These are phyloP conservation scores for Nepenthes alata DNA, from an alignment of 179 eudicot genomes.

Conservation along the genomic window DNA sequence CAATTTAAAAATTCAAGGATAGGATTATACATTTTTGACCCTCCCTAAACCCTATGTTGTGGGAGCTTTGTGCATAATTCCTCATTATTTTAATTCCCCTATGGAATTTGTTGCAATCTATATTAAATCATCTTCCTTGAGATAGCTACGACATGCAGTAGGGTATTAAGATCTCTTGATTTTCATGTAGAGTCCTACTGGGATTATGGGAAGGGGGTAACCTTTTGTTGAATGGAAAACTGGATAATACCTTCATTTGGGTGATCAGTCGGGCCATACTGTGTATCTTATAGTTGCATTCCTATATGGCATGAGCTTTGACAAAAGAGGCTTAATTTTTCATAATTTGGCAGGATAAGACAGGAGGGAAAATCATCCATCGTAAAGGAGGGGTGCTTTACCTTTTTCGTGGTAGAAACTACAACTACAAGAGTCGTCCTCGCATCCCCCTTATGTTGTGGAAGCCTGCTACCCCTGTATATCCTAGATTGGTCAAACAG, in stretches of 20 bases:
- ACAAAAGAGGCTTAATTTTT: not conserved
- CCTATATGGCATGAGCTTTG: not conserved
- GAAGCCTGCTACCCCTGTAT: slow-evolving; percentile 81
- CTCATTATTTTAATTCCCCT: too few species aligned
- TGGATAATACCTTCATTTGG: too few species aligned
- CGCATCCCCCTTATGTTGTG: slow-evolving; percentile 90
- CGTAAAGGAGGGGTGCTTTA: slow-evolving; percentile 62
- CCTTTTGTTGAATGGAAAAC: too few species aligned
- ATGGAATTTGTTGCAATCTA: not conserved
- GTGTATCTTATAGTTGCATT: not conserved
- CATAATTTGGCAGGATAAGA: slow-evolving; percentile 50
- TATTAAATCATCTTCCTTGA: not conserved
- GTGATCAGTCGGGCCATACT: too few species aligned
- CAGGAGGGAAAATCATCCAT: slow-evolving; percentile 81
- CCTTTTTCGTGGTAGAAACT: slow-evolving; percentile 93
- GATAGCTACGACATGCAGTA: not conserved
- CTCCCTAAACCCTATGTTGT: too few species aligned
- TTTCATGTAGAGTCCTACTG: too few species aligned
- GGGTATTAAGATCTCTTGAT: too few species aligned
- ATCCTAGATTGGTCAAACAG: slow-evolving; percentile 69
- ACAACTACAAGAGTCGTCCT: slow-evolving; percentile 73
- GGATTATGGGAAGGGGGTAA: too few species aligned
- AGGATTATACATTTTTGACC: too few species aligned
- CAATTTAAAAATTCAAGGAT: too few species aligned
- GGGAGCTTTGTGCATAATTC: too few species aligned